phyloP scores from a whole-genome alignment of 169 alveolate genomes.

The Cryptosporidium sp. region DNA sequence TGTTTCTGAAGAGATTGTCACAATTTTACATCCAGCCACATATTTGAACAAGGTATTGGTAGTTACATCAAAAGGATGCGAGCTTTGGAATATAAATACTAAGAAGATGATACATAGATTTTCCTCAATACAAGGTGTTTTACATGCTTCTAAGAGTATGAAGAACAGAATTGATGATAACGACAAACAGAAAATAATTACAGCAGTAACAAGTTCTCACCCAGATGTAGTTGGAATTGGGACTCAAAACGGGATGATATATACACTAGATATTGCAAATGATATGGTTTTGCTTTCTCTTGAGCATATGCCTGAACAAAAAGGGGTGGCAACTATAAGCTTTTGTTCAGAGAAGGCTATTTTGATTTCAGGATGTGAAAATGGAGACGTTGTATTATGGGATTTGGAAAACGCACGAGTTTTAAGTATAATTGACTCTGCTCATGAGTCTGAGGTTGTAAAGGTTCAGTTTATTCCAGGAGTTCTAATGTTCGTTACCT shows the following conservation, averaged over 20 bases:
- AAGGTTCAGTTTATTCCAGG: conserved; percentile 66
- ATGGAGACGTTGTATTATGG: conserved; percentile 69
- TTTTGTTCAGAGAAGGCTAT: conserved; percentile 50
- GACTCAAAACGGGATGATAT: conserved; percentile 35
- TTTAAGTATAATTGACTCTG: conserved; percentile 48
- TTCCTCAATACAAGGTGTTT: conserved; percentile 19
- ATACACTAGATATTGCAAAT: conserved; percentile 58
- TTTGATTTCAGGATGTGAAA: conserved; percentile 68
- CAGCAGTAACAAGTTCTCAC: conserved; percentile 30
- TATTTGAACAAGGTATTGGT: conserved; percentile 70
- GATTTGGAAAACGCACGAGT: conserved; percentile 63
- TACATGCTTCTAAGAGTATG: neutral
- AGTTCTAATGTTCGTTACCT: conserved; percentile 29
- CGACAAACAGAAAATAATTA: neutral
- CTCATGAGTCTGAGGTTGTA: conserved; percentile 50
- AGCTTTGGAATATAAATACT: conserved; percentile 70
- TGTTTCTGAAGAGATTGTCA: conserved; percentile 23
- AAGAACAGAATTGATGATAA: neutral
- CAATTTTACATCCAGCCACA: conserved; percentile 59
- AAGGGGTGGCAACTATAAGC: conserved; percentile 41
- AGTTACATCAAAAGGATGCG: conserved; percentile 58
- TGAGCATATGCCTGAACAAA: conserved; percentile 65
- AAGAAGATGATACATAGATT: conserved; percentile 53
- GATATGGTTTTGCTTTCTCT: conserved; percentile 32
- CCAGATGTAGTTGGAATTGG: conserved; percentile 67